phyloP scores from a whole-genome alignment of 805 yeast genomes.

The Phaffomyces opuntiae region DNA sequence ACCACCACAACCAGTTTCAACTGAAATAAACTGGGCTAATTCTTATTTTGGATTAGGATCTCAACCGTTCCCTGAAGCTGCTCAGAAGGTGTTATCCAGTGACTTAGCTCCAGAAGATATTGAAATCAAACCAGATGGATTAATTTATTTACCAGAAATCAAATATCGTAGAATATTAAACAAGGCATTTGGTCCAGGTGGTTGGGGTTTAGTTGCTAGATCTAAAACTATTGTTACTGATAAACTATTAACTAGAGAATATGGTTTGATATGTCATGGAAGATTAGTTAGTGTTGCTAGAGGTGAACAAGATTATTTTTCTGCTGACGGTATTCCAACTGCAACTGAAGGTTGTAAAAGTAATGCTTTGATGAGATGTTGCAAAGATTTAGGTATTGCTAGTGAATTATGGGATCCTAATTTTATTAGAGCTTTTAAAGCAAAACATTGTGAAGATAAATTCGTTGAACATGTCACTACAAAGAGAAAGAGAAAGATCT shows the following conservation, averaged over 20 bases:
- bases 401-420: slow-evolving; percentile 97
- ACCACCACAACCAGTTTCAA: slow-evolving; percentile 12
- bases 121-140: slow-evolving; percentile 94
- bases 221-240: slow-evolving; percentile 75
- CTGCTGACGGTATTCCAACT: slow-evolving; percentile 81
- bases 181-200: slow-evolving; percentile 95
- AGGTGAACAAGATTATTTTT: slow-evolving; percentile 92
- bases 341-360: slow-evolving; percentile 97
- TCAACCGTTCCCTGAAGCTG: slow-evolving; percentile 60
- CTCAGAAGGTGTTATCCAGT: slow-evolving; percentile 53
- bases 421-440: slow-evolving; percentile 68
- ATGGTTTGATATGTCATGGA: slow-evolving; percentile 81
- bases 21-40: slow-evolving; percentile 64
- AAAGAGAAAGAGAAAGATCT: slow-evolving; percentile 80
- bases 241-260: slow-evolving; percentile 78
- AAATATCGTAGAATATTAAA: slow-evolving; percentile 87
- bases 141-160: slow-evolving; percentile 88
- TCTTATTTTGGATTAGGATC: slow-evolving; percentile 84
- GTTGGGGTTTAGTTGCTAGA: slow-evolving; percentile 96
- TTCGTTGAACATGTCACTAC: slow-evolving; percentile 80
- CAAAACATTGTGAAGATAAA: slow-evolving; percentile 64
- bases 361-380: slow-evolving; percentile 95
- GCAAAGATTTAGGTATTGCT: slow-evolving; percentile 95
- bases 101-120: slow-evolving; percentile 66
- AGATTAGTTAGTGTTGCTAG: slow-evolving; percentile 85